These are phyloP conservation scores for Aspergillus fumigatus DNA, from an alignment of 2,329 filamentous ascomycete genomes.

Conservation along the genomic window DNA sequence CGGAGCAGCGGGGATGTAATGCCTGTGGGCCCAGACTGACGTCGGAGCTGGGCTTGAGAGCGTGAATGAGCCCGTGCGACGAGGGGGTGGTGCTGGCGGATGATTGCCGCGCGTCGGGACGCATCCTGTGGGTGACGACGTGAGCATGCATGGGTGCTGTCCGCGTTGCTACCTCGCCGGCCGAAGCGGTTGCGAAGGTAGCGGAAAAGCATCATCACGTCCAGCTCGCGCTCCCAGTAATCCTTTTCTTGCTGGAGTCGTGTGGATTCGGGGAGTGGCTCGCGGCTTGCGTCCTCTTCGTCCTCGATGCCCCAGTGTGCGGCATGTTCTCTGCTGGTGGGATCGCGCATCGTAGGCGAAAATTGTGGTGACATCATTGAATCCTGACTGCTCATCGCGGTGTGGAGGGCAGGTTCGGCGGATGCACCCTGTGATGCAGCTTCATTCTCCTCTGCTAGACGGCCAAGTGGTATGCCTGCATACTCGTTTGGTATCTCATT, in stretches of 20 bases:
- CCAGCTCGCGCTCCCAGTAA: slow-evolving; percentile 91
- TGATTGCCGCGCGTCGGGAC: slow-evolving; percentile 73
- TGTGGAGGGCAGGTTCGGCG: slow-evolving; percentile 12
- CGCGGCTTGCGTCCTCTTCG: slow-evolving; percentile 37
- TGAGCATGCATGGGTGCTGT: slow-evolving; percentile 27
- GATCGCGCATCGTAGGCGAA: slow-evolving; percentile 44
- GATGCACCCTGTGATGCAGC: slow-evolving; percentile 9
- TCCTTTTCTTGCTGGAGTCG: slow-evolving; percentile 56
- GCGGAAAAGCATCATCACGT: slow-evolving; percentile 85
- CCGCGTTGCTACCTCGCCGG: slow-evolving; percentile 43
- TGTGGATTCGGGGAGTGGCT: slow-evolving; percentile 33
- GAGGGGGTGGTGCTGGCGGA: slow-evolving; percentile 84
- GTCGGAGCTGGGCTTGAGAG: slow-evolving; percentile 52
- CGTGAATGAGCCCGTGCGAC: slow-evolving; percentile 54
- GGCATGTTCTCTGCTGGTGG: slow-evolving; percentile 44
- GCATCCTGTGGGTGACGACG: slow-evolving; percentile 55
- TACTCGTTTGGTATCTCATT: slow-evolving; percentile 64
- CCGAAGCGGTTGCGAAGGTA: slow-evolving; percentile 74
- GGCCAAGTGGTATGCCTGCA: slow-evolving; percentile 63
- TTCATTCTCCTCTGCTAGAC: slow-evolving; percentile 23
- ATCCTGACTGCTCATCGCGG: slow-evolving; percentile 21
- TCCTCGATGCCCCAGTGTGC: slow-evolving; percentile 66
- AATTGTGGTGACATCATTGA: slow-evolving; percentile 43
- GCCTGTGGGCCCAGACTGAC: slow-evolving; percentile 28
- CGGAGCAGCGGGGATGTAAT: slow-evolving; percentile 32